These are phyloP conservation scores for Acacia pycnantha DNA, from an alignment of 331 rosid genomes.

Conservation along the genomic window DNA sequence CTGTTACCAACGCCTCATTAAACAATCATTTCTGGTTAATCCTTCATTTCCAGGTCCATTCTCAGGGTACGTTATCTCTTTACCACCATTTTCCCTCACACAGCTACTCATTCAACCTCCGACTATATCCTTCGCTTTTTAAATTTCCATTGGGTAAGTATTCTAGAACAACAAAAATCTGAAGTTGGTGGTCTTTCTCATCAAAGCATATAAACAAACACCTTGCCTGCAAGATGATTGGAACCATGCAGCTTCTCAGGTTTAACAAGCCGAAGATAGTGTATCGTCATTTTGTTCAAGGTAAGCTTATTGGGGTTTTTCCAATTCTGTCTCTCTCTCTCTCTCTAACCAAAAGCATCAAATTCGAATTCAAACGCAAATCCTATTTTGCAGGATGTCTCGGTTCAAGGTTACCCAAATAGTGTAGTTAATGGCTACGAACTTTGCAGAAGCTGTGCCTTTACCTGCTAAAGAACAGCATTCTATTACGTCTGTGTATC, in stretches of 20 bases:
- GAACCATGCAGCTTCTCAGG: constrained; percentile 1
- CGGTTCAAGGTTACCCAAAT: neutral
- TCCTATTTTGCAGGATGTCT: constrained; percentile 21
- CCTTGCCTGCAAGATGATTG: constrained; percentile 4
- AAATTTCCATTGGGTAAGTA: neutral
- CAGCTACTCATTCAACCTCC: neutral
- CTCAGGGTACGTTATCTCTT: neutral
- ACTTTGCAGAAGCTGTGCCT: constrained; percentile 13
- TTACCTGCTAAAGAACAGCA: constrained; percentile 16
- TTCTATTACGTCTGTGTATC: constrained; percentile 33
- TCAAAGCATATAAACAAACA: neutral
- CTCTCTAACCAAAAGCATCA: constrained; percentile 7
- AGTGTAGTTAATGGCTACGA: constrained; percentile 16
- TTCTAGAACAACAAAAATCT: neutral
- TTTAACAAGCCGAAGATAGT: constrained; percentile 12
- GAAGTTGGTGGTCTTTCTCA: neutral
- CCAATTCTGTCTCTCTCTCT: neutral
- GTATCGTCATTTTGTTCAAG: constrained; percentile 20
- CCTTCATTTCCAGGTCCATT: neutral
- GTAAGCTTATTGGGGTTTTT: neutral
- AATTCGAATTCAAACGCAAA: neutral
- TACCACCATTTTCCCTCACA: constrained; percentile 9
- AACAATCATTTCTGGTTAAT: constrained; percentile 25
- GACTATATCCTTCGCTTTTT: neutral
- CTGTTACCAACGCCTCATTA: constrained; percentile 22